These are phyloP conservation scores for Allium cepa DNA, from an alignment of 106 monocot genomes.

Conservation along the genomic window DNA sequence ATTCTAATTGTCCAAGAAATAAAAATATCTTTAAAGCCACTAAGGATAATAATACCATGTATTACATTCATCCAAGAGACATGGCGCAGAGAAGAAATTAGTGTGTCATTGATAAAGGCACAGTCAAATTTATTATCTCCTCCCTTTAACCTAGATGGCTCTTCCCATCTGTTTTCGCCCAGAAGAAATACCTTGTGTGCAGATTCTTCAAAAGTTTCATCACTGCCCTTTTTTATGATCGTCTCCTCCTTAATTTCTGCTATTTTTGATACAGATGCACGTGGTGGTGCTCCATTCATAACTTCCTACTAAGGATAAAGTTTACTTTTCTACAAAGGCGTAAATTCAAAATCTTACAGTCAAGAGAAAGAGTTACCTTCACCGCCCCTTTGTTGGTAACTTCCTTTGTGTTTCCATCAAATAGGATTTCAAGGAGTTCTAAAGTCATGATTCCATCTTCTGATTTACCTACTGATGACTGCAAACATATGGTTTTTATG, in stretches of 20 bases:
- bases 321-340: not conserved
- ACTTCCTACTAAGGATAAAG: constrained; percentile 28
- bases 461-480: constrained; percentile 53
- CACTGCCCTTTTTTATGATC: constrained; percentile 33
- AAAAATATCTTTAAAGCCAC: too few species aligned
- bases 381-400: not conserved
- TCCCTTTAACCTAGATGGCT: constrained; percentile 48
- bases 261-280: constrained; percentile 31
- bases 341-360: not conserved
- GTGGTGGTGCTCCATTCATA: constrained; percentile 48
- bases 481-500: not conserved
- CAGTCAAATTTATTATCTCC: constrained; percentile 27
- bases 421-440: constrained; percentile 58
- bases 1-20: too few species aligned
- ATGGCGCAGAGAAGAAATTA: too few species aligned
- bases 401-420: constrained; percentile 19
- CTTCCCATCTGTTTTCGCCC: constrained; percentile 98
- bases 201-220: constrained; percentile 31
- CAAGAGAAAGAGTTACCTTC: not conserved
- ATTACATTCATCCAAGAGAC: too few species aligned
- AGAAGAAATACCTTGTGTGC: constrained; percentile 80
- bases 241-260: constrained; percentile 42
- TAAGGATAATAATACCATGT: too few species aligned
- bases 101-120: too few species aligned
- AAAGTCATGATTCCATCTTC: constrained; percentile 79